Evolutionary conservation across 371 early-diverging fungal species (phyloP).

Genomic region (Basidiobolus meristosporus): DNA sequence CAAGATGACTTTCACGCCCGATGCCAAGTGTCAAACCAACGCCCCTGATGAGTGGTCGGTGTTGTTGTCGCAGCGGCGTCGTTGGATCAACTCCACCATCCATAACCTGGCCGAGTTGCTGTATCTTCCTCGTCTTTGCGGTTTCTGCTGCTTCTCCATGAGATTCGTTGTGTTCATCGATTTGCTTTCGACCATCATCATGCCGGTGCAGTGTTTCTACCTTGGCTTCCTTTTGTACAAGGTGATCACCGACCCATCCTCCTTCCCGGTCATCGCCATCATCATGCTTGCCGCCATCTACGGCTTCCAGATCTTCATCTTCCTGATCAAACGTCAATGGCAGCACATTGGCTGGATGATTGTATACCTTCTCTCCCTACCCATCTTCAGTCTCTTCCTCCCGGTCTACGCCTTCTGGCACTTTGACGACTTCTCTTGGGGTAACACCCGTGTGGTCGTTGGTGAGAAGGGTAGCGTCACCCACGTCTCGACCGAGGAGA

Average conservation of each 20-base stretch:
- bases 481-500: slow-evolving; percentile 46
- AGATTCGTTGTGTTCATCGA: slow-evolving; percentile 87
- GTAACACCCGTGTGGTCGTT: slow-evolving; percentile 79
- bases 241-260: slow-evolving; percentile 21
- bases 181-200: slow-evolving; percentile 73
- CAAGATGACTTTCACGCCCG: slow-evolving; percentile 91
- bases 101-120: slow-evolving; percentile 91
- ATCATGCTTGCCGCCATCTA: slow-evolving; percentile 54
- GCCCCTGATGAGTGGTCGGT: slow-evolving; percentile 92
- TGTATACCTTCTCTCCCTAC: slow-evolving; percentile 70
- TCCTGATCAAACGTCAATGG: slow-evolving; percentile 74
- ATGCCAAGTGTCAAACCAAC: slow-evolving; percentile 89
- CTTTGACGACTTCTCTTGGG: slow-evolving; percentile 96
- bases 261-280: slow-evolving; percentile 29
- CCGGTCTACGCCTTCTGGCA: slow-evolving; percentile 89
- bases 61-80: slow-evolving; percentile 86
- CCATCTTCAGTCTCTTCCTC: slow-evolving; percentile 63
- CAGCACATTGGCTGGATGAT: slow-evolving; percentile 96
- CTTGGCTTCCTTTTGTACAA: slow-evolving; percentile 53
- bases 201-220: slow-evolving; percentile 81
- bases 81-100: slow-evolving; percentile 98
- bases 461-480: slow-evolving; percentile 29
- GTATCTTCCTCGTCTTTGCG: slow-evolving; percentile 76
- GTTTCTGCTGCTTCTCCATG: slow-evolving; percentile 96
- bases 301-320: slow-evolving; percentile 69